These are phyloP conservation scores for Pleurozium schreberi DNA, from an alignment of 225 moss, liverwort and hornwort genomes.

Conservation along the genomic window DNA sequence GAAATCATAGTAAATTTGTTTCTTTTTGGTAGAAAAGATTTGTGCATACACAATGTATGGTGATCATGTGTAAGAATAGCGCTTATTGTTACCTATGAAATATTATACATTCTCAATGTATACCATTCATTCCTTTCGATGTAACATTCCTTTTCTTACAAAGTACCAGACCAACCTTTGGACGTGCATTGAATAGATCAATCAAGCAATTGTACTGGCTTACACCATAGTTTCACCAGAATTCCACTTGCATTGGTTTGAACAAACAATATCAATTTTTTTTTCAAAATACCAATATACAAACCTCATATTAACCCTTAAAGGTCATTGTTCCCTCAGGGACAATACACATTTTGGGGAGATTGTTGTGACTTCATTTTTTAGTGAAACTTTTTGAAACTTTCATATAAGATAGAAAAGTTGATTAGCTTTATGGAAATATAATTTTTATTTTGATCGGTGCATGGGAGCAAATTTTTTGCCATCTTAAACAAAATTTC, in stretches of 20 bases:
- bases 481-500: too few relatives aligned
- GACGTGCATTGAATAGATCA: not conserved
- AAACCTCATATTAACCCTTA: too few relatives aligned
- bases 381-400: too few relatives aligned
- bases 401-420: too few relatives aligned
- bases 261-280: not conserved
- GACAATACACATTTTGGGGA: too few relatives aligned
- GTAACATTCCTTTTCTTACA: not conserved
- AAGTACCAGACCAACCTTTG: accelerated
- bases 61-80: not conserved
- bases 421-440: too few relatives aligned
- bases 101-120: not conserved
- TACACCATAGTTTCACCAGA: not conserved
- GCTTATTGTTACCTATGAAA: not conserved
- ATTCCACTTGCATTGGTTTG: not conserved
- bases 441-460: too few relatives aligned
- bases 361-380: too few relatives aligned
- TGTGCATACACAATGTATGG: not conserved
- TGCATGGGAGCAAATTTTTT: too few relatives aligned
- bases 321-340: too few relatives aligned
- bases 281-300: accelerated
- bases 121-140: not conserved
- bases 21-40: not conserved
- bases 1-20: not conserved
- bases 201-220: not conserved